Evolutionary conservation across 2,329 filamentous ascomycete species (phyloP).

Genomic region (Herpomyces periplanetae): DNA sequence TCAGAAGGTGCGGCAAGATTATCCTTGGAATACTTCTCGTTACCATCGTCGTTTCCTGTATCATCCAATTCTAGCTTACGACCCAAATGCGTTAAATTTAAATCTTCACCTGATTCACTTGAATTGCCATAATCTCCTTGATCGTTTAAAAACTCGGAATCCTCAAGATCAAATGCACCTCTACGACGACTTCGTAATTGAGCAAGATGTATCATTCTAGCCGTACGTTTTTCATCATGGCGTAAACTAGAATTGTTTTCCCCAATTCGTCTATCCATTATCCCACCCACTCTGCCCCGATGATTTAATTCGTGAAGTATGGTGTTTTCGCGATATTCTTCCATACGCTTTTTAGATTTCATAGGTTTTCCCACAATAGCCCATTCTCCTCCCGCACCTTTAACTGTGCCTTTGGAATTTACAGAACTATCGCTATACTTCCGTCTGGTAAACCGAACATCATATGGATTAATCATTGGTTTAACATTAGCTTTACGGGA

Average conservation of each 20-base stretch:
- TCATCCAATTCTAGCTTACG: slow-evolving; percentile 21
- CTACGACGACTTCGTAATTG: slow-evolving; percentile 57
- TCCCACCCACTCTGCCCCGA: slow-evolving; percentile 60
- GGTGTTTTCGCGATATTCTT: slow-evolving; percentile 29
- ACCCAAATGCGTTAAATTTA: slow-evolving; percentile 44
- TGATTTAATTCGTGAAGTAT: slow-evolving; percentile 60
- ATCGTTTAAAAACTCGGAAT: slow-evolving; percentile 10
- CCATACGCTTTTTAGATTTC: slow-evolving; percentile 77
- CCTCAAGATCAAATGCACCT: slow-evolving; percentile 58
- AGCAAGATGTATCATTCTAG: slow-evolving; percentile 65
- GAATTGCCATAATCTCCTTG: too few relatives aligned
- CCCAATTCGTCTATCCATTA: slow-evolving; percentile 70
- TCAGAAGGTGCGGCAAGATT: slow-evolving; percentile 15
- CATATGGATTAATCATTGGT: too few relatives aligned
- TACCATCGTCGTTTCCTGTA: slow-evolving; percentile 26
- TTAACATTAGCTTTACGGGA: too few relatives aligned
- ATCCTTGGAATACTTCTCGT: too few relatives aligned
- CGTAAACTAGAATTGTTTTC: slow-evolving; percentile 83
- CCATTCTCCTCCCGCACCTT: too few relatives aligned
- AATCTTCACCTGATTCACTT: slow-evolving; percentile 20
- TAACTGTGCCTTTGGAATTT: too few relatives aligned
- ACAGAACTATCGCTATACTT: too few relatives aligned
- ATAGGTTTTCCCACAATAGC: too few relatives aligned
- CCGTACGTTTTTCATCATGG: slow-evolving; percentile 61
- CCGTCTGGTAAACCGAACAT: too few relatives aligned